Percentiles rank a stretch among this genome's conserved stretches.
phyloP scores from a whole-genome alignment of 1,139 yeast genomes.

The Arxiozyma bovina region DNA sequence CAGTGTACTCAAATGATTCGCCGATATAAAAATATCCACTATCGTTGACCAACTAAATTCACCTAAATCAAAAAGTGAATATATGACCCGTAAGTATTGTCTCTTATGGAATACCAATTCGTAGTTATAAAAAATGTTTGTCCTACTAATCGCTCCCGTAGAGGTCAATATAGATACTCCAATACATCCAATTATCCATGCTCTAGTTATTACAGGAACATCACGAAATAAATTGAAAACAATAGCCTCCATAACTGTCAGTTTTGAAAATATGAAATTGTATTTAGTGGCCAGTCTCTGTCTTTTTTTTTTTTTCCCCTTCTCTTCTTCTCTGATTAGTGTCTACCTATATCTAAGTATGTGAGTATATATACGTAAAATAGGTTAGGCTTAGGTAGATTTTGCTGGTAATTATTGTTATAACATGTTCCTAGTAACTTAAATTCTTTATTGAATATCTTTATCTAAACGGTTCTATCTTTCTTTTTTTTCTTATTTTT shows the following conservation, averaged over 20 bases:
- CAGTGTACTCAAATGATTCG: constrained; percentile 19
- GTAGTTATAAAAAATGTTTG: constrained; percentile 22
- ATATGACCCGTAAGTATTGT: constrained; percentile 25
- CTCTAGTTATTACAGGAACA: constrained; percentile 25
- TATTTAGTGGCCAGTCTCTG: not conserved
- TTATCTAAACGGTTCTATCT: no score
- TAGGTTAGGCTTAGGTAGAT: no score
- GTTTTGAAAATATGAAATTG: not conserved
- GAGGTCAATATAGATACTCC: constrained; percentile 20
- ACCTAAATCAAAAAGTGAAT: constrained; percentile 26
- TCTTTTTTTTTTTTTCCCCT: not conserved
- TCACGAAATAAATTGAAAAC: constrained; percentile 22
- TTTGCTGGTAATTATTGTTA: no score
- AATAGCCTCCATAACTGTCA: constrained; percentile 21
- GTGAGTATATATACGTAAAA: not conserved
- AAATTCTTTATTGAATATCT: no score
- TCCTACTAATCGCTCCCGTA: constrained; percentile 18
- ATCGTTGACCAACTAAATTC: constrained; percentile 19
- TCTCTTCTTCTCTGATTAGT: not conserved
- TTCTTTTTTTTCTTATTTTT: no score
- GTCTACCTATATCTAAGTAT: not conserved
- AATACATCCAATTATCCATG: constrained; percentile 26
- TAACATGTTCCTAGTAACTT: no score
- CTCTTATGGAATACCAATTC: constrained; percentile 27
- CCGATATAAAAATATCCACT: constrained; percentile 19